phyloP scores from a whole-genome alignment of 2,329 filamentous ascomycete genomes.

The Helicocarpus griseus region DNA sequence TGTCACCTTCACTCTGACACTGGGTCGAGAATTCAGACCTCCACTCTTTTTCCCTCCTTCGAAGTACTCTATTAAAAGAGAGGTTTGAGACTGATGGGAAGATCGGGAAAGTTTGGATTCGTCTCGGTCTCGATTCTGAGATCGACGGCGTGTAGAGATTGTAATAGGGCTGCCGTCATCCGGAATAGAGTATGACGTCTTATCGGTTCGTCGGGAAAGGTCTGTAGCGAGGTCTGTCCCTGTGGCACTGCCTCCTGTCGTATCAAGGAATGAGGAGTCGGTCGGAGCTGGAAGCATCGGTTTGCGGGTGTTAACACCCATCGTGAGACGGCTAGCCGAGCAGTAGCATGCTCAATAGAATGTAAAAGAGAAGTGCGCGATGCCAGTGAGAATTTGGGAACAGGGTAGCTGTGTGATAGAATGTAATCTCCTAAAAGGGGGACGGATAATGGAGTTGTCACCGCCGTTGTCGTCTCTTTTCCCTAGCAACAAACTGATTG shows the following conservation, averaged over 20 bases:
- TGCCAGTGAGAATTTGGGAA: not conserved
- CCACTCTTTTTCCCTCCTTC: slow-evolving; percentile 61
- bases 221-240: slow-evolving; percentile 42
- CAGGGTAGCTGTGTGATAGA: not conserved
- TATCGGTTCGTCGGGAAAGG: slow-evolving; percentile 41
- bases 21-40: slow-evolving; percentile 61
- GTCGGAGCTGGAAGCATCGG: slow-evolving; percentile 41
- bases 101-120: slow-evolving; percentile 40
- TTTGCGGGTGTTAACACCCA: slow-evolving; percentile 41
- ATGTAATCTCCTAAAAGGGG: not conserved
- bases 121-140: slow-evolving; percentile 46
- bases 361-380: not conserved
- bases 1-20: slow-evolving; percentile 70
- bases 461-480: not conserved
- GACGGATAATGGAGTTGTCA: not conserved
- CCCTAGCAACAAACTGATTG: not conserved
- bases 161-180: slow-evolving; percentile 68
- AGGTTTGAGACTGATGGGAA: slow-evolving; percentile 65
- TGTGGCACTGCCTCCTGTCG: slow-evolving; percentile 31
- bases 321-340: slow-evolving; percentile 27
- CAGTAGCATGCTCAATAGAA: slow-evolving; percentile 27
- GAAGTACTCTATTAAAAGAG: slow-evolving; percentile 89
- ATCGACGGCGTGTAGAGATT: slow-evolving; percentile 56
- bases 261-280: slow-evolving; percentile 39
- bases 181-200: slow-evolving; percentile 41